A percentile compares a stretch with the other conserved stretches of the same genome.
Conservation (phyloP, 2,329 filamentous ascomycete genomes). For the Leptographium flavum region DNA sequence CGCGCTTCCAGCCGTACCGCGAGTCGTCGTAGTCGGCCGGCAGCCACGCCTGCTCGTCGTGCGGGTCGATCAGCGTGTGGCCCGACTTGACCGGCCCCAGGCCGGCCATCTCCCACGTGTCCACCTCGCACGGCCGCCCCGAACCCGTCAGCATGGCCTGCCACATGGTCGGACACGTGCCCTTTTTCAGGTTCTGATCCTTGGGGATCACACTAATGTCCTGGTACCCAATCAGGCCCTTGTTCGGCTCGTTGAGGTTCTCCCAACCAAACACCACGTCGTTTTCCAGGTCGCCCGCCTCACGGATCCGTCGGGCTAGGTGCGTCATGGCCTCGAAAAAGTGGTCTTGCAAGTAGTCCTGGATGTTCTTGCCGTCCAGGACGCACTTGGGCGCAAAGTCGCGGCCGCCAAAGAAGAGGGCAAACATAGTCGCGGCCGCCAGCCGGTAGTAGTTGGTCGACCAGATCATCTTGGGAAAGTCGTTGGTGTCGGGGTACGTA, state of each 20-base stretch:
- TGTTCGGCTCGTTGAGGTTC: conserved; percentile 87
- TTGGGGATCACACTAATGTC: conserved; percentile 71
- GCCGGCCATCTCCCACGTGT: conserved; percentile 86
- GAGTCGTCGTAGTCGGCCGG: conserved; percentile 71
- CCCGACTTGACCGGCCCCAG: conserved; percentile 88
- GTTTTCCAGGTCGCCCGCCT: conserved; percentile 78
- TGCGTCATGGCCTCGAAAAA: conserved; percentile 70
- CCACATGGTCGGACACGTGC: conserved; percentile 85
- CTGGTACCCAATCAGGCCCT: conserved; percentile 69
- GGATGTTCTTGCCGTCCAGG: conserved; percentile 83
- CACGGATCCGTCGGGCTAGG: conserved; percentile 70
- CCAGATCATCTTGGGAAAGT: conserved; percentile 99
- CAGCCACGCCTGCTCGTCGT: conserved; percentile 76
- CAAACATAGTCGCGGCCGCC: conserved; percentile 82
- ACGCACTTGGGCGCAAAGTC: conserved; percentile 94
- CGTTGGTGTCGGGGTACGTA: conserved; percentile 68
- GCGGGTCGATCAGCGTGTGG: conserved; percentile 68
- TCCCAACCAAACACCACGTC: conserved; percentile 91
- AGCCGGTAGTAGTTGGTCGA: conserved; percentile 90
- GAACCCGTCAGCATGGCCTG: conserved; percentile 88
- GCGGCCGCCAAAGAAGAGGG: conserved; percentile 78
- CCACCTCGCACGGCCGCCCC: conserved; percentile 76
- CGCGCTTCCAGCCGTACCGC: conserved; percentile 79
- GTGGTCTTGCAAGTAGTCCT: conserved; percentile 84
- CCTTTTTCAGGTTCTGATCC: conserved; percentile 84